Evolutionary conservation across 768 basidiomycete genomes (phyloP), one percentile per base, ranked within the genome.

Genomic region (Suillus alpinus): DNA sequence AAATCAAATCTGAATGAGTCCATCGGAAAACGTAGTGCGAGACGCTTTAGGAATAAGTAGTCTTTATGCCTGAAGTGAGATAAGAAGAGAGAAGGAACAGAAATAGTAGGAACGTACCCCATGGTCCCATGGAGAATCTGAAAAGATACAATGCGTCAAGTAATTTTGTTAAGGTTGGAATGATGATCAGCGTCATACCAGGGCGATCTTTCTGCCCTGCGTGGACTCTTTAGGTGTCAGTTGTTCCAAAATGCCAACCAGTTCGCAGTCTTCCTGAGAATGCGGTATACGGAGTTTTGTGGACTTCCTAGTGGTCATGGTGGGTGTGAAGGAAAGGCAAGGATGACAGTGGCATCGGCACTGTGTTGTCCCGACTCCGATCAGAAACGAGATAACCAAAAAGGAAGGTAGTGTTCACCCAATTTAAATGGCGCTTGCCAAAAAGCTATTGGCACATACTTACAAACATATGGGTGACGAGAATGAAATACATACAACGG

Each of bases 1-100:
- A 94, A 94, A 71, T 94, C 92, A 67, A 94, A 92, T 36, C 91
- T 83, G 70, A 94, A 92, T 3, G 91, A 92, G 71, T 94, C 92
- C 26, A 90, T 67, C 0, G 89, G 87, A 14, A 92, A 72, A 40
- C 76, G 78, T 41, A 73, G 69, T 3, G 89, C 89, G 20, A 94
- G 83, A 14, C 81, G 83, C 68, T 86, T 87, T 72, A 89, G 88
- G 77, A 88, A 92, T 52, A 94, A 71, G 74, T 94, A 94, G 69
- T 94, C 88, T 67, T 92, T 92, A 73, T 94, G 92, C 67, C 91
- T 93, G 72, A 52, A 67, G 52, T 16, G 49, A 52, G 34, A 40
- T 44, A 5, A 34, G 23, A 4, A 7, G 39, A 14, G 39, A 58
- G 29, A 26, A n/a, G 31, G n/a, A 3, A 29, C 36, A 34, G 51